These are phyloP conservation scores for Pseudohalonectria lignicola DNA, from an alignment of 2,329 filamentous ascomycete genomes.

Conservation along the genomic window DNA sequence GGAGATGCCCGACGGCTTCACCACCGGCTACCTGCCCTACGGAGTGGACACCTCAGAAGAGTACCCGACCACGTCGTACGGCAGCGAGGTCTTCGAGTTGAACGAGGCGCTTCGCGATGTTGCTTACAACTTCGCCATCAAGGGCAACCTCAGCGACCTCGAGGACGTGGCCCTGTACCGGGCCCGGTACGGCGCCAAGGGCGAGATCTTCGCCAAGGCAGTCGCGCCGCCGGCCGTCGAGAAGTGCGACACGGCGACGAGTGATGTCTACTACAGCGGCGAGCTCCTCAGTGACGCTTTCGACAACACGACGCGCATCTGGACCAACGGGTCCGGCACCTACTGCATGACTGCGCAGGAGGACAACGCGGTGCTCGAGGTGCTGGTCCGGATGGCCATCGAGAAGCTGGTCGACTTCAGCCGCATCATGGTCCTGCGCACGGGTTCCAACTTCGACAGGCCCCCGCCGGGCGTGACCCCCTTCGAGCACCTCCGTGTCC, in stretches of 20 bases:
- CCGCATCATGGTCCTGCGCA: constrained; percentile 57
- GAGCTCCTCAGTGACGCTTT: constrained; percentile 49
- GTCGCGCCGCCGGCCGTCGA: constrained; percentile 41
- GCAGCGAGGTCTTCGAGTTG: constrained; percentile 60
- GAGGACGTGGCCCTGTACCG: constrained; percentile 39
- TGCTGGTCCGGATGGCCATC: constrained; percentile 47
- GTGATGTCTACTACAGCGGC: constrained; percentile 63
- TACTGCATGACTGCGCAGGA: constrained; percentile 67
- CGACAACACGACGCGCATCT: constrained; percentile 49
- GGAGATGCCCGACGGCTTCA: constrained; percentile 53
- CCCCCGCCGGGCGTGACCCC: constrained; percentile 46
- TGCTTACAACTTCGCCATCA: constrained; percentile 37
- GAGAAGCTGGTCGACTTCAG: constrained; percentile 51
- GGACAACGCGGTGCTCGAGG: constrained; percentile 59
- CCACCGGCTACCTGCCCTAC: constrained; percentile 58
- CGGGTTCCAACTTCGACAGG: constrained; percentile 61
- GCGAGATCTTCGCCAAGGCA: constrained; percentile 26
- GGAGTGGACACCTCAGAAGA: constrained; percentile 42
- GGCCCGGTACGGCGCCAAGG: constrained; percentile 33
- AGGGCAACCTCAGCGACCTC: constrained; percentile 41
- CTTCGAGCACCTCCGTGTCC: constrained; percentile 44
- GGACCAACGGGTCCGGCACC: constrained; percentile 55
- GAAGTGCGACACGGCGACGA: constrained; percentile 57
- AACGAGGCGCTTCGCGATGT: constrained; percentile 44
- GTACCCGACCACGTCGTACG: constrained; percentile 50